Base-by-base conservation (phyloP, 768 basidiomycete species). In the Termitomyces sp. region DNA sequence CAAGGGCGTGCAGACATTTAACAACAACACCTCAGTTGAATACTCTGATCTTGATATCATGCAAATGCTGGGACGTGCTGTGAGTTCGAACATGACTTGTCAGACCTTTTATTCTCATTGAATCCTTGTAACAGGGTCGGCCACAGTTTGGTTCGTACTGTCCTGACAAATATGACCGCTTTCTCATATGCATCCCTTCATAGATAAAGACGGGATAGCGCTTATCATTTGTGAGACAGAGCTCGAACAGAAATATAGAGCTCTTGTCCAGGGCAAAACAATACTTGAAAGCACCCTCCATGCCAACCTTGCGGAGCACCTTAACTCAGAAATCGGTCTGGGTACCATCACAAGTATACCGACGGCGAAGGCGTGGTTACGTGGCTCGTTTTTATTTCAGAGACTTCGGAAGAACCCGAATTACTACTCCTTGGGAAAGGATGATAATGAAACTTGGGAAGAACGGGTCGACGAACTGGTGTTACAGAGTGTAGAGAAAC, bases 41-140 rank as follows among this genome's bases (percentile, higher is more conserved):
- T 97, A 97, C 68, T 88, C 89, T 0, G 95, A 97, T 66, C 77
- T 97, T 5, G 97, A 98, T 62, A 78, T 98, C 27, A 85, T 91
- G 79, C 95, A 97, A 69, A 98, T 98, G 96, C 82, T 98, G 54
- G 97, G 96, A 7, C 83, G 97, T 44, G 94, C 94, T 40, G 91
- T 91, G 66, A 68, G 85, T 53, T 25, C 27, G 11, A n/a, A 27
- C 36, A 42, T 40, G 31, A 36, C 9, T 39, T 39, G 31, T 18
- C 23, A 3, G 20, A 43, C 13, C 6, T 22, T 13, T 50, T 27
- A 32, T 36, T 25, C 3, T 25, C 42, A 52, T 46, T 56, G 27
- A 10, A 33, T 25, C 23, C 36, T 54, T 18, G 41, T 44, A 15
- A n/a, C 53, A 92, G 85, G 94, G 94, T 9, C 80, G 94, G 32